These are phyloP conservation scores for Candida dendrica DNA, from an alignment of 805 yeast species.

Conservation along the genomic window DNA sequence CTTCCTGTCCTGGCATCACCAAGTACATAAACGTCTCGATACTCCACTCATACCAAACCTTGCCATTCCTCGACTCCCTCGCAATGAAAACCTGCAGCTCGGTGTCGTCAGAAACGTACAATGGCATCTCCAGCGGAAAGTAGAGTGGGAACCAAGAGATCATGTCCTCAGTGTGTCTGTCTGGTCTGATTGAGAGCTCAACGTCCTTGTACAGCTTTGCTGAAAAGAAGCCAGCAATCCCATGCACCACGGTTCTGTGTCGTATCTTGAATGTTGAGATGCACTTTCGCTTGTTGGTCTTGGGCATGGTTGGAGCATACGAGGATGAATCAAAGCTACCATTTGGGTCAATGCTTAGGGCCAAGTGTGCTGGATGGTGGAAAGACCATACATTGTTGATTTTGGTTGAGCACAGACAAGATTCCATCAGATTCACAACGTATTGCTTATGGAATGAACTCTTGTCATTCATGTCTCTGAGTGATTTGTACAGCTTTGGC, in stretches of 20 bases:
- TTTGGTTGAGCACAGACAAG: conserved; percentile 37
- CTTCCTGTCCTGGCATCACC: conserved; percentile 20
- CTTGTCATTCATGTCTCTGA: conserved; percentile 20
- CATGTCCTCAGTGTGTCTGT: conserved; percentile 34
- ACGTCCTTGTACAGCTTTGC: conserved; percentile 60
- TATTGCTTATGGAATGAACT: conserved; percentile 26
- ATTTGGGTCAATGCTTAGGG: conserved; percentile 26
- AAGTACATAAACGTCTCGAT: conserved; percentile 43
- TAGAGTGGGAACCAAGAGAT: conserved; percentile 65
- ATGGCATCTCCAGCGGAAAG: conserved; percentile 52
- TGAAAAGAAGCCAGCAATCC: conserved; percentile 68
- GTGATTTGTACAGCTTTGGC: conserved; percentile 39
- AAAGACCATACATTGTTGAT: conserved; percentile 56
- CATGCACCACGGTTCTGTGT: conserved; percentile 56
- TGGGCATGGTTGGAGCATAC: conserved; percentile 47
- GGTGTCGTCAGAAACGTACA: conserved; percentile 44
- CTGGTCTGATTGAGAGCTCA: conserved; percentile 43
- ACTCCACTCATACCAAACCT: conserved; percentile 67
- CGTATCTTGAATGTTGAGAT: conserved; percentile 37
- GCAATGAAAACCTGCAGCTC: conserved; percentile 46
- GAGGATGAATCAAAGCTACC: conserved; percentile 42
- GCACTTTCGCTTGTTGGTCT: conserved; percentile 29
- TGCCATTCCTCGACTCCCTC: conserved; percentile 33
- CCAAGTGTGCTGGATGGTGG: conserved; percentile 37
- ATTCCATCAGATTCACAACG: conserved; percentile 32